Conservation (phyloP, 169 alveolate species). For the Plasmodium coatneyi region DNA sequence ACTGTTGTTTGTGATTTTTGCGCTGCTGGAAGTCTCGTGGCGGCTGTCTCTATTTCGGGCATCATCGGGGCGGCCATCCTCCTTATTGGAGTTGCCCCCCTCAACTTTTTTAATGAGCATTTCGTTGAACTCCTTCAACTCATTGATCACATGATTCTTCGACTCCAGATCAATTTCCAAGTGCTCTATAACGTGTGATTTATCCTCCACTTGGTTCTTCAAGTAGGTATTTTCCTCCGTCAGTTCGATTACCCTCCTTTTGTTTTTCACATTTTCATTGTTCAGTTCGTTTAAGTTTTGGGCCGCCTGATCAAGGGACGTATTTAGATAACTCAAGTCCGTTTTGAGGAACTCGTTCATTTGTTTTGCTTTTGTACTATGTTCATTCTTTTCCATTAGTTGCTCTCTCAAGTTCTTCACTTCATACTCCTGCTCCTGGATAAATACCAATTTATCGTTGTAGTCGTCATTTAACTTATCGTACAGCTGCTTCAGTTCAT, state of each 20-base stretch:
- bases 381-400: constrained; percentile 41
- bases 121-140: constrained; percentile 60
- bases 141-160: constrained; percentile 13
- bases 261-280: constrained; percentile 45
- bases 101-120: constrained; percentile 18
- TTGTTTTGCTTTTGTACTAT: constrained; percentile 33
- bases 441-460: constrained; percentile 32
- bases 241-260: constrained; percentile 12
- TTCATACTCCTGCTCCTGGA: constrained; percentile 33
- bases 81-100: neutral
- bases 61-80: neutral
- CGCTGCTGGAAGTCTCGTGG: neutral
- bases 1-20: neutral
- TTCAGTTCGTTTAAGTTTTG: constrained; percentile 50
- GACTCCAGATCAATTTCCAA: constrained; percentile 26
- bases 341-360: constrained; percentile 47
- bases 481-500: constrained; percentile 17
- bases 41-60: neutral
- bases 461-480: constrained; percentile 34
- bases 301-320: constrained; percentile 48
- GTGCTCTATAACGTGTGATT: constrained; percentile 18
- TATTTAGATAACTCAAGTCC: constrained; percentile 43
- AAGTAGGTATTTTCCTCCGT: constrained; percentile 28
- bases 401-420: constrained; percentile 17
- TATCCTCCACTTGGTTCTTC: constrained; percentile 25